Base-by-base conservation (phyloP, 208 protist species). In the Wallacemonas sp. region DNA sequence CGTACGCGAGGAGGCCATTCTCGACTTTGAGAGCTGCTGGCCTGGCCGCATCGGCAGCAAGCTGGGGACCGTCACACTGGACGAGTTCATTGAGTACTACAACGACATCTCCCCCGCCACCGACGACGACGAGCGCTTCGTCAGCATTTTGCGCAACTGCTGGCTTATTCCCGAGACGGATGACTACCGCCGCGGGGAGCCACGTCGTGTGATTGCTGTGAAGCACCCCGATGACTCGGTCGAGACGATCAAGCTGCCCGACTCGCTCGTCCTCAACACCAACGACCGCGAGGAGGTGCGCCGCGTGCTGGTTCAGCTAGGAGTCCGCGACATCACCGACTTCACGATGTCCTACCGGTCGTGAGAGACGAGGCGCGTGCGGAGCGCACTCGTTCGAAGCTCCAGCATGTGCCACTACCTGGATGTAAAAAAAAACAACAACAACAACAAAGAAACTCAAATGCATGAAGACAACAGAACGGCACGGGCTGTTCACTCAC, bases 71-170 rank as follows among this genome's bases (percentile, higher is more conserved):
- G 83, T 97, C 38, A 89, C 78, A 23, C 60, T 89, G 8, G 78
- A 89, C 16, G 84, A 94, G 56, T 97, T 96, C 72, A 66, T 91
- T 21, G 88, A 94, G 48, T 97, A 96, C 83, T 96, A 97, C 80
- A 87, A 79, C 27, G 93, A 97, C 74, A 64, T 97, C 58, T 95
- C 88, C 21, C 88, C 86, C 16, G 71, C 80, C 16, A 77, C 83
- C 26, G 72, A 89, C 27, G 74, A 83, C 21, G 93, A 97, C 48
- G 87, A 83, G n/a, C 80, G 90, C 61, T 97, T 97, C 74, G 58
- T 87, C n/a, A 43, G 29, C 14, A 72, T 84, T 26, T 29, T 97
- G 54, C 63, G 81, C 34, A 72, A 74, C 65, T 74, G 75, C 36
- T 97, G 93, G 93, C 56, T 38, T 14, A 92, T 97, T 54, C 86